Percentiles rank a stretch among this genome's conserved stretches.
Conservation (phyloP, 768 basidiomycete species). For the Macrocybe gigantea region DNA sequence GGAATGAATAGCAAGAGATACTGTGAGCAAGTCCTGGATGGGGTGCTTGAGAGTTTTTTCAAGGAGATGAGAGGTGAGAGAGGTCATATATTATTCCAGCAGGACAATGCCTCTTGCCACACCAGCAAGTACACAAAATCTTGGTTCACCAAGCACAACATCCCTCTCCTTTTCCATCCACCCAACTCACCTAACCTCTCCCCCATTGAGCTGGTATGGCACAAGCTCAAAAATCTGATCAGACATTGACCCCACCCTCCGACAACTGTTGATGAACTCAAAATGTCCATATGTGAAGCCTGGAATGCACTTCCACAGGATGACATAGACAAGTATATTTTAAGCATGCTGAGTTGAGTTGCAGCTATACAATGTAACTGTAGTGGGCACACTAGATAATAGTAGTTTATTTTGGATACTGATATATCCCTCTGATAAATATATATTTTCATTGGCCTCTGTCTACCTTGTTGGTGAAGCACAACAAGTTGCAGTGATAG, state of each 20-base stretch:
- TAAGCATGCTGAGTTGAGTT: no score
- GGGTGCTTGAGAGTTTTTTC: constrained; percentile 13
- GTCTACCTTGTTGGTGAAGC: neutral
- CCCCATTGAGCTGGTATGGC: constrained; percentile 28
- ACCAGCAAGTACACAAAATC: constrained; percentile 4
- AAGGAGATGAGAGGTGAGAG: constrained; percentile 7
- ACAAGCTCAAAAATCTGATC: constrained; percentile 19
- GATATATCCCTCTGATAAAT: no score
- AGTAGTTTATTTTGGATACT: no score
- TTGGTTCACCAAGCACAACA: constrained; percentile 16
- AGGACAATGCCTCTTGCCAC: constrained; percentile 7
- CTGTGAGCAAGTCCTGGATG: constrained; percentile 20
- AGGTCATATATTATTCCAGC: no score
- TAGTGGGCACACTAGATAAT: no score
- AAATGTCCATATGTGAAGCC: constrained; percentile 1
- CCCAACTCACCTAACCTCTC: constrained; percentile 24
- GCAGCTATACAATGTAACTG: no score
- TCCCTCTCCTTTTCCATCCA: constrained; percentile 21
- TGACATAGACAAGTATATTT: constrained; percentile 10
- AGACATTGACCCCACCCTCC: constrained; percentile 10
- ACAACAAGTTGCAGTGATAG: constrained; percentile 2
- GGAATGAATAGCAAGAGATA: constrained; percentile 17
- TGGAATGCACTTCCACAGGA: constrained; percentile 10
- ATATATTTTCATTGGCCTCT: no score
- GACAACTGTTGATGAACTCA: constrained; percentile 8